These are phyloP conservation scores for Grigorovia jiainica DNA, from an alignment of 805 yeast species.

Conservation along the genomic window DNA sequence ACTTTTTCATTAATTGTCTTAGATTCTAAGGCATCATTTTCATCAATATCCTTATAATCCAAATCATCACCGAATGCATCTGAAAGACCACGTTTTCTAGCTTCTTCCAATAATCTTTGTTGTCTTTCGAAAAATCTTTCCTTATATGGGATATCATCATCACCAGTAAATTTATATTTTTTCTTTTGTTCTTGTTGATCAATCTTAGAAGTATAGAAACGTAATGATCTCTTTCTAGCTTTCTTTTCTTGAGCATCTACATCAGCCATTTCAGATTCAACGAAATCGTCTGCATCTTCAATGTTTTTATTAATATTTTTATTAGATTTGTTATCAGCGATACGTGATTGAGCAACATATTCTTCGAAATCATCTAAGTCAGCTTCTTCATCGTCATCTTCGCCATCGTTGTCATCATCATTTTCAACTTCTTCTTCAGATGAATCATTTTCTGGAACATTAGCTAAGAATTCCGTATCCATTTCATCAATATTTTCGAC, in stretches of 20 bases:
- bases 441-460: conserved; percentile 22
- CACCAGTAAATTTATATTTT: conserved; percentile 60
- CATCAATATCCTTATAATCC: conserved; percentile 40
- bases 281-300: conserved; percentile 40
- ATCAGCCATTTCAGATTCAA: conserved; percentile 67
- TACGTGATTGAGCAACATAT: conserved; percentile 45
- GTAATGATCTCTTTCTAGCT: conserved; percentile 66
- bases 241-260: conserved; percentile 82
- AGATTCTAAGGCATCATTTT: conserved; percentile 39
- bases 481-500: conserved; percentile 10
- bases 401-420: conserved; percentile 15
- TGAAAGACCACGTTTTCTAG: conserved; percentile 70
- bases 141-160: conserved; percentile 81
- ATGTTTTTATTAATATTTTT: conserved; percentile 9
- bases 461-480: conserved; percentile 14
- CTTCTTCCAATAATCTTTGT: conserved; percentile 78
- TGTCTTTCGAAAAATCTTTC: conserved; percentile 88
- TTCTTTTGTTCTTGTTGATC: conserved; percentile 70
- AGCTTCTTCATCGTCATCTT: conserved; percentile 18
- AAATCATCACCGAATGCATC: conserved; percentile 47
- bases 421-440: conserved; percentile 14
- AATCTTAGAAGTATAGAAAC: conserved; percentile 95
- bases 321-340: conserved; percentile 32
- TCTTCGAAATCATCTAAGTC: conserved; percentile 37
- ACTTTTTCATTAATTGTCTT: conserved; percentile 34